Percentiles rank a stretch among this genome's conserved stretches.
Evolutionary conservation across 441 rosid genomes (phyloP).

Genomic region (Pelargonium myrrhifolium): DNA sequence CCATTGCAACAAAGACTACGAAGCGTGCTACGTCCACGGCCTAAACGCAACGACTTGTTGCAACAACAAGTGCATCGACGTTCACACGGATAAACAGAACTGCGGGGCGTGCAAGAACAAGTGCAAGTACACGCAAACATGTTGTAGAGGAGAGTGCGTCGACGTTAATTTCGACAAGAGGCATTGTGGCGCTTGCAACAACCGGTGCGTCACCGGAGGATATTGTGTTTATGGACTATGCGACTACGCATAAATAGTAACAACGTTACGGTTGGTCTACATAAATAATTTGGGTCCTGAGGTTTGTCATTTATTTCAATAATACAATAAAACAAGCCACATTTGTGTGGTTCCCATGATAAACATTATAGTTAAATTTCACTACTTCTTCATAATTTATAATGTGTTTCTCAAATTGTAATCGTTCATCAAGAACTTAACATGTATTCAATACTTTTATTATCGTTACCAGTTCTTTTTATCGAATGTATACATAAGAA

Average conservation of each 20-base stretch:
- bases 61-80: conserved; percentile 19
- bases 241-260: not conserved
- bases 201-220: conserved; percentile 5
- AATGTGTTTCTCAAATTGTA: too few relatives aligned
- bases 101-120: conserved; percentile 17
- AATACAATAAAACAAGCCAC: too few relatives aligned
- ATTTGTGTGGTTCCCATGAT: too few relatives aligned
- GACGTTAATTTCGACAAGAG: conserved; percentile 10
- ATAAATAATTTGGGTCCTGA: too few relatives aligned
- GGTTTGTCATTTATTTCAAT: too few relatives aligned
- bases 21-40: conserved; percentile 30
- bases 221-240: not conserved
- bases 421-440: too few relatives aligned
- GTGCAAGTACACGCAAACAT: conserved; percentile 17
- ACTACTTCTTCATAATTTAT: too few relatives aligned
- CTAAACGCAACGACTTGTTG: conserved; percentile 41
- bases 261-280: too few relatives aligned
- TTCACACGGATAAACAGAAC: not conserved
- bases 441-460: too few relatives aligned
- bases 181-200: conserved; percentile 17
- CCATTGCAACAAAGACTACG: conserved; percentile 45
- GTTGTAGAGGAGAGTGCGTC: conserved; percentile 13
- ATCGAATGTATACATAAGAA: too few relatives aligned
- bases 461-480: too few relatives aligned
- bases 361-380: too few relatives aligned